Base-by-base conservation (phyloP, 208 protist species). In the Crithidia brevicula region DNA sequence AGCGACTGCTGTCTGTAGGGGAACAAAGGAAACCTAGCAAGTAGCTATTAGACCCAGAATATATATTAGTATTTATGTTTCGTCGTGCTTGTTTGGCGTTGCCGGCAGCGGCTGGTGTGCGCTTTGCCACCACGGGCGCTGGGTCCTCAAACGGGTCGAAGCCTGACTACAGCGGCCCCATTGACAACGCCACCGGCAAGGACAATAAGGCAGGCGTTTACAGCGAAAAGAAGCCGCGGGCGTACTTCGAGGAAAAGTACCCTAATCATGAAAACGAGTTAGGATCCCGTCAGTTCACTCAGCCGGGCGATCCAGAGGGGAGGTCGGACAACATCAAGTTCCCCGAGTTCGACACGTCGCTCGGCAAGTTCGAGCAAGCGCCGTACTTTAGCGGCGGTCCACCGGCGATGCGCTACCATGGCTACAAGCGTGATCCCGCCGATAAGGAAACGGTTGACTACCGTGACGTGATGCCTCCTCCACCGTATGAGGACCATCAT, bases 321-420 rank as follows among this genome's bases (percentile, higher is more conserved):
- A 71, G 76, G 16, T 89, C 84, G 54, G 88, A 96, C 59, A 91
- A 92, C 66, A 72, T 96, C 28, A 91, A 91, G 51, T 66, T 66
- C 23, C 84, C 83, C 8, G 84, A 96, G 59, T 94, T 86, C 65
- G 73, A 86, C 57, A 96, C 91, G 8, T 89, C 82, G 27, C 60
- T 85, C 43, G 91, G 91, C 51, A 90, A 93, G 33, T 96, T 93
- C 76, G 86, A 96, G 67, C 75, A 86, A 40, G 88, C 86, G 15
- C 91, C 91, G 20, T 91, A 91, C 56, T 92, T 93, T 66, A 65
- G 78, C 23, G 91, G 91, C 45, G 88, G 86, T 22, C 88, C 88
- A 27, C 73, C 72, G 18, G 86, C 88, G 33, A 91, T 94, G 86
- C 76, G 88, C 5, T 94, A 96, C 57, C 72, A 96, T 4, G 83